Base-by-base conservation (phyloP, 2,329 filamentous ascomycete species). In the Escovopsis sp. region DNA sequence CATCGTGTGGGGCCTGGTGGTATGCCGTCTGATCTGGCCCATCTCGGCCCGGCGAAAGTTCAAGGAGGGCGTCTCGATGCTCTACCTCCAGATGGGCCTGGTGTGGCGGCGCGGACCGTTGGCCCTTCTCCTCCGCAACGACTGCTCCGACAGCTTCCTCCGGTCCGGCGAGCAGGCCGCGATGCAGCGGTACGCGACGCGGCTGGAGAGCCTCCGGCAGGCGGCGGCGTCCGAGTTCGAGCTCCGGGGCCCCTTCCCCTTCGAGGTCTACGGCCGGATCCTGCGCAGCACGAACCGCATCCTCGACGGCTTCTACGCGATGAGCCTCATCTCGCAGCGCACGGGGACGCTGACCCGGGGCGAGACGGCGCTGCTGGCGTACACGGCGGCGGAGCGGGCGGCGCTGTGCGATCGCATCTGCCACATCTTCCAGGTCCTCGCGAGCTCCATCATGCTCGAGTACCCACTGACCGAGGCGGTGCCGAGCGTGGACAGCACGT, bases 71-170 rank as follows among this genome's bases (percentile, higher is more conserved):
- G 70, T 94, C 5, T 84, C 83, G 29, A 67, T 93, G 25, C 68
- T 95, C 11, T 94, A 87, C 74, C 70, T 95, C 6, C 82, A 89
- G 41, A 88, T 95, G 81, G 83, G 84, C 8, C 68, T 95, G 29
- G 86, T 94, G 49, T 95, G 88, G 88, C 89, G 86, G 60, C 76
- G 86, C 31, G 86, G 91, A 7, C 88, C 88, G 0, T 66, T 94
- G n/a, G 79, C 82, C 4, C 77, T 79, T 9, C 71, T 93, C 45
- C 65, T 78, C 1, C 71, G 76, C 41, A 72, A 68, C 42, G 66
- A 72, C 51, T 64, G 61, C 45, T 64, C 67, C 4, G 64, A 69
- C 16, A 73, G 74, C 2, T 94, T 91, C 58, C 84, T 94, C 69
- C 80, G 79, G 50, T 72, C 84, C 2, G 74, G 79, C n/a, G 88